Base-by-base conservation (phyloP, 192 early-diverging fungal genomes). In the Chytriomyces confervae region DNA sequence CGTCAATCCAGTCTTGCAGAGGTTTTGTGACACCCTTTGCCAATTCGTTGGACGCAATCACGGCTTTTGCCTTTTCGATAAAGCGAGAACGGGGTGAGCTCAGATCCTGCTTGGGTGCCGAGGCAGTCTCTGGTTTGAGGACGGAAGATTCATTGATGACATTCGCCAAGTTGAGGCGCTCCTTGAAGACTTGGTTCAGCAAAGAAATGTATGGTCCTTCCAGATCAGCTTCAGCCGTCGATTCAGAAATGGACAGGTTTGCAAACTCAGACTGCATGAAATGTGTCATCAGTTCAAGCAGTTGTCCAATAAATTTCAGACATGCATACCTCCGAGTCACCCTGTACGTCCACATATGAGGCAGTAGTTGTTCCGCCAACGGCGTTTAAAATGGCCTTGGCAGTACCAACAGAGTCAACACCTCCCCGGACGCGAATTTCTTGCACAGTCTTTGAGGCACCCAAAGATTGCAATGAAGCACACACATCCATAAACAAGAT, bases 401-500 rank as follows among this genome's bases (percentile, higher is more conserved):
- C 73, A 24, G 72, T 29, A 20, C 16, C 10, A 27, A 24, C 10
- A 36, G n/a, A 27, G n/a, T 65, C 20, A 10, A 36, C 63, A n/a
- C 24, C 60, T n/a, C 72, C 72, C 45, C 62, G 20, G 5, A 74
- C 53, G 10, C 72, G 16, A 43, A 74, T 24, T 48, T 74, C 72
- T n/a, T 63, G 18, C 7, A 74, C 53, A 18, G 6, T 45, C 16
- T 24, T 11, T 11, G 16, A 10, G 24, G 46, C 48, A 13, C 23
- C 66, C n/a, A 50, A 50, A 1, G 29, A 9, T 10, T 92, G 89
- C 78, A 93, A 91, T 18, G 90, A 85, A 24, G 92, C 87, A 0
- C 92, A 90, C 62, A 97, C 89, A 79, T 97, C 95, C 48, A 95
- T 85, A 85, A 95, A 94, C 60, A 97, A 81, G 43, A 93, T 92